Conservation (phyloP, 2,329 filamentous ascomycete species). For the Elsinoe arachidis region DNA sequence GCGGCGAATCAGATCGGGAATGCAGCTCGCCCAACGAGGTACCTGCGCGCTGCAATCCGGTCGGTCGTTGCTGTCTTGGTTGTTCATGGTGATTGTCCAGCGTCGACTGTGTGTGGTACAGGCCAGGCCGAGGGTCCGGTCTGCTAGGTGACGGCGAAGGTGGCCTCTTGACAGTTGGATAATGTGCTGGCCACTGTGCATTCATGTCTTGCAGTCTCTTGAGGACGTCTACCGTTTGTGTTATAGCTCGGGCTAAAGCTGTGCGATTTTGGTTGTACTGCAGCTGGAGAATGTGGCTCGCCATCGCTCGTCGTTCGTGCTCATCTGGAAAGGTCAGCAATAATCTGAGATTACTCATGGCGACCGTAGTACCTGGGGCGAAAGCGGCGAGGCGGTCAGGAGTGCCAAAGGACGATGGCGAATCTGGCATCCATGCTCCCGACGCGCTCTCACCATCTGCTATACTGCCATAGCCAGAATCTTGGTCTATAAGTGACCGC, state of each 20-base stretch:
- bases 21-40: conserved; percentile 58
- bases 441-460: conserved; percentile 51
- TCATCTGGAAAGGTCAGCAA: conserved; percentile 37
- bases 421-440: conserved; percentile 49
- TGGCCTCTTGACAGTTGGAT: conserved; percentile 70
- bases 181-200: conserved; percentile 84
- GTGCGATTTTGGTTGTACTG: conserved; percentile 91
- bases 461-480: conserved; percentile 86
- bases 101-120: conserved; percentile 56
- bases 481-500: conserved; percentile 71
- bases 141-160: conserved; percentile 30
- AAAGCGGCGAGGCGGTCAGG: conserved; percentile 28
- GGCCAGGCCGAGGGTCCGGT: conserved; percentile 50
- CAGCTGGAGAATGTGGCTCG: conserved; percentile 82
- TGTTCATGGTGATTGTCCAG: conserved; percentile 41
- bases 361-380: conserved; percentile 38
- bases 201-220: conserved; percentile 84
- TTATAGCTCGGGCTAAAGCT: conserved; percentile 79
- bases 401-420: conserved; percentile 26
- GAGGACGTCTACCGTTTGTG: conserved; percentile 73
- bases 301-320: conserved; percentile 58
- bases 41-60: conserved; percentile 56
- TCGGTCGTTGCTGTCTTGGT: conserved; percentile 39
- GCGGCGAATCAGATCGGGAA: conserved; percentile 57
- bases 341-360: conserved; percentile 27